A percentile compares a stretch with the other conserved stretches of the same genome.
phyloP scores from a whole-genome alignment of 192 early-diverging fungal species.

The Coemansia biformis region DNA sequence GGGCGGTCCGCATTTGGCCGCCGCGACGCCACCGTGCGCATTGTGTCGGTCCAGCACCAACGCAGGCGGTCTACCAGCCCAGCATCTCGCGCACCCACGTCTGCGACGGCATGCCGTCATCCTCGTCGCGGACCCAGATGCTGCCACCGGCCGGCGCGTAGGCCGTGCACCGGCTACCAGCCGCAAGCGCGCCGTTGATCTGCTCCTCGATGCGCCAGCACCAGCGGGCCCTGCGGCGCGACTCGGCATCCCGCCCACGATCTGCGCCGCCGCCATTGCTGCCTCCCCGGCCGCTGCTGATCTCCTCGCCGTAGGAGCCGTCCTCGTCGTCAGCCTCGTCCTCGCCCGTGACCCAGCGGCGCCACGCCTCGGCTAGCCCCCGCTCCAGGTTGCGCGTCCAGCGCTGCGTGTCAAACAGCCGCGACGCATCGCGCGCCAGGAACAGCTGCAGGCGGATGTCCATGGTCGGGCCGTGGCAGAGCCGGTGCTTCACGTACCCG shows the following conservation, averaged over 20 bases:
- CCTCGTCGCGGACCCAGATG: slow-evolving; percentile 48
- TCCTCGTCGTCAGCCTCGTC: slow-evolving; percentile 18
- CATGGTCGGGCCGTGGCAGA: slow-evolving; percentile 52
- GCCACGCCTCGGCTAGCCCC: slow-evolving; percentile 67
- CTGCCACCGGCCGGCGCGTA: slow-evolving; percentile 39
- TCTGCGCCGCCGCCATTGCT: neutral
- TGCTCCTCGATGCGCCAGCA: slow-evolving; percentile 24
- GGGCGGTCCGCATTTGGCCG: too few species aligned
- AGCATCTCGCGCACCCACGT: slow-evolving; percentile 37
- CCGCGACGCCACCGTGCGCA: too few species aligned
- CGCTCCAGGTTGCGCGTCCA: slow-evolving; percentile 82
- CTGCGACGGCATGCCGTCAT: slow-evolving; percentile 47
- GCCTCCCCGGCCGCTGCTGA: neutral
- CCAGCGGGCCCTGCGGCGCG: slow-evolving; percentile 22
- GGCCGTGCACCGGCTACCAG: slow-evolving; percentile 3
- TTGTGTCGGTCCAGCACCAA: too few species aligned
- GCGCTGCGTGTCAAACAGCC: slow-evolving; percentile 80
- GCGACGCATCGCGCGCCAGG: slow-evolving; percentile 68
- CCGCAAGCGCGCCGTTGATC: slow-evolving; percentile 9
- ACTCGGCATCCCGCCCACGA: neutral
- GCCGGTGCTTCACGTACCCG: slow-evolving; percentile 23
- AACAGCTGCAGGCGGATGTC: slow-evolving; percentile 67
- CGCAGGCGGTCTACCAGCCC: slow-evolving; percentile 10
- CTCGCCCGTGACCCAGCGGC: slow-evolving; percentile 56
- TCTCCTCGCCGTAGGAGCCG: neutral